These are phyloP conservation scores for Moesziomyces globuligerus DNA, from an alignment of 1,284 basidiomycete species.

Conservation along the genomic window DNA sequence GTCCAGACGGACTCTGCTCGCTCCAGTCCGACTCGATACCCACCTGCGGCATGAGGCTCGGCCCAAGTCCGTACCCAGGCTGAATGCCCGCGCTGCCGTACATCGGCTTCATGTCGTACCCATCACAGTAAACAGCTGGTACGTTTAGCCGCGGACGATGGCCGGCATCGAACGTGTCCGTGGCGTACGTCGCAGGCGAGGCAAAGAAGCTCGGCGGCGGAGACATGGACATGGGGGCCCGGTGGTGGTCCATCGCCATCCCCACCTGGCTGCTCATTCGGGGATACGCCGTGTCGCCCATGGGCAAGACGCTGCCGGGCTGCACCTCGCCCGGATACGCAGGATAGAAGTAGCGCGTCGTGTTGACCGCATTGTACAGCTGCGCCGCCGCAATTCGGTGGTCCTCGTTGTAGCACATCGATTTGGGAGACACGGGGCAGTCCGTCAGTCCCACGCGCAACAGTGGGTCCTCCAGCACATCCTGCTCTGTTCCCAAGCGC, in stretches of 20 bases:
- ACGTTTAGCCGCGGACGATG: background rate
- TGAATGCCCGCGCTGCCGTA: background rate
- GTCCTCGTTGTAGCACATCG: constrained; percentile 26
- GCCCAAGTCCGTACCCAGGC: constrained; percentile 8
- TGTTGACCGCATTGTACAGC: constrained; percentile 27
- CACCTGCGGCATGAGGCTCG: constrained; percentile 8
- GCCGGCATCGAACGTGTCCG: constrained; percentile 5
- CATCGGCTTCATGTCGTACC: background rate
- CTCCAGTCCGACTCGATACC: constrained; percentile 35
- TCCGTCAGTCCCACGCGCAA: constrained; percentile 33
- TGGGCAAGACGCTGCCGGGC: constrained; percentile 1
- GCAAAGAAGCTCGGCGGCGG: constrained; percentile 25
- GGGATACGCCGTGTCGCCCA: constrained; percentile 7
- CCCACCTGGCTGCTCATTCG: constrained; percentile 6
- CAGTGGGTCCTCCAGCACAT: constrained; percentile 26
- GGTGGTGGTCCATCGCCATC: constrained; percentile 11
- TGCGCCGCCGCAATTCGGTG: constrained; percentile 39
- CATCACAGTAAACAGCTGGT: background rate
- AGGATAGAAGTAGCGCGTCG: constrained; percentile 12
- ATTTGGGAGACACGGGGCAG: constrained; percentile 12
- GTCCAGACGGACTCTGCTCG: constrained; percentile 32
- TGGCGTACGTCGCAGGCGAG: background rate
- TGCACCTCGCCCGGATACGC: constrained; percentile 10
- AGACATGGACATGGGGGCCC: constrained; percentile 18
- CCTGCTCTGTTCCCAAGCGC: constrained; percentile 4